phyloP scores from a whole-genome alignment of 371 early-diverging fungal species.

The Ordospora pajunii region DNA sequence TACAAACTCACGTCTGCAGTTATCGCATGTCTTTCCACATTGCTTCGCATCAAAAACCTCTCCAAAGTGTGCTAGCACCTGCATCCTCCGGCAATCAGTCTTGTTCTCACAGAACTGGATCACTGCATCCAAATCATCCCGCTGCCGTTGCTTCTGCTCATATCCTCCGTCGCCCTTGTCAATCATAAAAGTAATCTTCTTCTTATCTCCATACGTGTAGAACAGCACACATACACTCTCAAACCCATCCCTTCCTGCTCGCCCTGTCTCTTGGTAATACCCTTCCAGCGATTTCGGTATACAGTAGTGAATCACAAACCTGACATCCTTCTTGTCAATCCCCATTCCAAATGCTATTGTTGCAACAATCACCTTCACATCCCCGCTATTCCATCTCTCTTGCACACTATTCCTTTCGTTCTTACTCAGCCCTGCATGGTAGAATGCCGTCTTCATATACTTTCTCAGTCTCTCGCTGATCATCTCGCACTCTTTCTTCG shows the following conservation, averaged over 20 bases:
- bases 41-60: constrained; percentile 68
- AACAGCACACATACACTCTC: constrained; percentile 75
- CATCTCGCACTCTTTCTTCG: constrained; percentile 75
- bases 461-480: constrained; percentile 67
- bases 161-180: constrained; percentile 63
- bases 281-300: constrained; percentile 88
- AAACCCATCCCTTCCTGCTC: constrained; percentile 91
- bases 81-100: constrained; percentile 78
- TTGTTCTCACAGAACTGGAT: constrained; percentile 83
- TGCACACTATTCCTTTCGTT: constrained; percentile 75
- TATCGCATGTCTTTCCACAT: constrained; percentile 83
- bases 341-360: constrained; percentile 82
- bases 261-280: constrained; percentile 97
- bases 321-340: constrained; percentile 93
- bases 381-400: constrained; percentile 71
- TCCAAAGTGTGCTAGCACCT: constrained; percentile 84
- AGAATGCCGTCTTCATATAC: constrained; percentile 65
- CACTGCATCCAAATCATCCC: constrained; percentile 74
- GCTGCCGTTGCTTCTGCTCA: constrained; percentile 69
- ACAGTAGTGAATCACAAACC: constrained; percentile 90
- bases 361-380: constrained; percentile 79
- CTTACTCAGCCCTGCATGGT: constrained; percentile 85
- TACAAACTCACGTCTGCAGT: constrained; percentile 64
- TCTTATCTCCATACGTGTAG: constrained; percentile 73
- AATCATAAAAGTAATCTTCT: constrained; percentile 68